Evolutionary conservation across 345 rosid species (phyloP), one percentile per base, ranked within the genome.

Genomic region (Aegle marmelos): DNA sequence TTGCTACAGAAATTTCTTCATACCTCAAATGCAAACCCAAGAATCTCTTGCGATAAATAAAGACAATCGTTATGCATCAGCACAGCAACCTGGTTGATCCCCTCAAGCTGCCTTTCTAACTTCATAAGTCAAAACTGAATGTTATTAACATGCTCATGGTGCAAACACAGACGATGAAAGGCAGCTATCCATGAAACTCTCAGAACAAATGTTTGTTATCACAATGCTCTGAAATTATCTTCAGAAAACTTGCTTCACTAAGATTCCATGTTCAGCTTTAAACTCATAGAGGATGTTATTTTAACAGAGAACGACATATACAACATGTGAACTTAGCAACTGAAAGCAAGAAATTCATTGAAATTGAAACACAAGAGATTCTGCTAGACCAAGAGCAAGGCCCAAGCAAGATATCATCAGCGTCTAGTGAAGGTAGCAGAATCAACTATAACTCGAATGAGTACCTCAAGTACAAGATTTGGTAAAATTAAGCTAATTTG

Each of bases 1-100:
- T 41, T 24, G 36, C 30, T 14, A 39, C 4, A 36, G 24, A 37
- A 53, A 68, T 54, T 59, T 67, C 53, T 61, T 71, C 87, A 78
- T 90, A 96, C 98, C 99, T 92, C 90, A 85, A 96, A 94, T 75
- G 98, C 92, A 76, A 94, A 89, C 80, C 97, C 98, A 67, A 90
- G 94, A 79, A 94, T 90, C 86, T 92, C 99, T 83, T 88, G 93
- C 27, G 95, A 93, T 82, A 96, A 79, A 86, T 89, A 94, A 54
- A 92, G 87, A 83, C 95, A 91, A 86, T 96, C 99, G 72, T 94
- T 94, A 89, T 94, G 98, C 89, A 94, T 85, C 61, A 96, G 93
- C 83, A 84, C 91, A 83, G 97, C 98, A 79, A 85, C 95, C 84
- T 90, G 95, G 86, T 91, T 94, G 89, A 96, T 89, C 77, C 91